Evolutionary conservation across 495 filamentous ascomycete species (phyloP).

Genomic region (Penicillium longicatenatum): DNA sequence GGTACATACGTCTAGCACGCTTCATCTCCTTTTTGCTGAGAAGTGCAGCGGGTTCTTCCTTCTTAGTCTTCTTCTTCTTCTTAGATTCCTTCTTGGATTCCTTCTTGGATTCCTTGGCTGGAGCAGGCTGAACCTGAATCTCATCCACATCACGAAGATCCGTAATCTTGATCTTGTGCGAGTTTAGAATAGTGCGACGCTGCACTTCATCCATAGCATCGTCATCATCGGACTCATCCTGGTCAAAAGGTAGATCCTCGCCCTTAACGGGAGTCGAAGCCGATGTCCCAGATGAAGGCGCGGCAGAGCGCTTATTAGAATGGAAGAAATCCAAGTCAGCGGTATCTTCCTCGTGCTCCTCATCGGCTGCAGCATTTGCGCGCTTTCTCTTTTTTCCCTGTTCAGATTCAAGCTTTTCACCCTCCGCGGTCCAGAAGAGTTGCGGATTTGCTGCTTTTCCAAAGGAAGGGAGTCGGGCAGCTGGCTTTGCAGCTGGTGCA

Average conservation of each 20-base stretch:
- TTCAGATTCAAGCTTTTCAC: constrained; percentile 36
- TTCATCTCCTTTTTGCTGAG: constrained; percentile 56
- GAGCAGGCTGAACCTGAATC: constrained; percentile 33
- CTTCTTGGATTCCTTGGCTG: constrained; percentile 53
- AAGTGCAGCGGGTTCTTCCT: constrained; percentile 37
- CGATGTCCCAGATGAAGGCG: constrained; percentile 20
- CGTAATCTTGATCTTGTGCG: constrained; percentile 86
- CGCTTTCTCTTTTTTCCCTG: constrained; percentile 46
- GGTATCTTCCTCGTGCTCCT: constrained; percentile 27
- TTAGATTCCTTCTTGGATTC: constrained; percentile 54
- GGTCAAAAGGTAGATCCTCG: constrained; percentile 20
- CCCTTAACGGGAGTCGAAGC: constrained; percentile 13
- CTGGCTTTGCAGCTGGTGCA: constrained; percentile 22
- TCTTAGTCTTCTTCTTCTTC: constrained; percentile 54
- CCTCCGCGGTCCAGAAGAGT: constrained; percentile 50
- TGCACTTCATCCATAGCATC: constrained; percentile 60
- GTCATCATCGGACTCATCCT: constrained; percentile 30
- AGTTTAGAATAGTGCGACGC: constrained; percentile 70
- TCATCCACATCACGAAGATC: constrained; percentile 56
- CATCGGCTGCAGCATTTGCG: constrained; percentile 16
- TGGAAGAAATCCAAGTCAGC: constrained; percentile 45
- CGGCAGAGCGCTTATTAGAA: constrained; percentile 28
- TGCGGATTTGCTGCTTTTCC: constrained; percentile 55
- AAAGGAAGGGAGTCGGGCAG: constrained; percentile 46
- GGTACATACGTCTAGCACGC: constrained; percentile 59